Base-by-base conservation (phyloP, 176 grass and related monocot genomes). In the Paspalum notatum region DNA sequence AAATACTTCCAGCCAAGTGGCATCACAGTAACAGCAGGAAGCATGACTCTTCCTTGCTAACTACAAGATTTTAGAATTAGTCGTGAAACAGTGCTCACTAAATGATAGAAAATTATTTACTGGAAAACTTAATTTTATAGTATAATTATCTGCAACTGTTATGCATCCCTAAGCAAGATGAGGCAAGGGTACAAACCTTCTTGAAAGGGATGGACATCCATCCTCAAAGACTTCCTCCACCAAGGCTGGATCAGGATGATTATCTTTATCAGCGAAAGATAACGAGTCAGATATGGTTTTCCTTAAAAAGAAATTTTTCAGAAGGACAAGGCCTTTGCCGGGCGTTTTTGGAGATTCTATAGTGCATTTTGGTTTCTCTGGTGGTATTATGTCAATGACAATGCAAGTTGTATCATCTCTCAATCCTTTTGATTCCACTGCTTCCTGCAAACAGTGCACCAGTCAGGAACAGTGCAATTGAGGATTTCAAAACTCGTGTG, bases 371-470 rank as follows among this genome's bases (percentile, higher is more conserved):
- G 55, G 22, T 84, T 90, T 99, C 83, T 96, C 90, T 77, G 85
- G 66, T 27, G 97, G 87, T 73, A 90, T 72, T 69, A 99, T 86
- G 85, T 99, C 97, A 77, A 99, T 68, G 3, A 99, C 93, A 50
- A 96, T 93, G 72, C 97, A 99, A 50, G 97, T 99, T 20, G 97
- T 99, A 86, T 99, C 97, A 40, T 99, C 97, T 81, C 97, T 93
- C 71, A 99, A 76, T 72, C 97, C 93, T 93, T 91, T 96, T 77
- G 85, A 62, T 42, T 90, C 90, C 41, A 99, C 87, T 38, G 97
- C 97, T 84, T 95, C 97, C 97, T 99, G 68, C 48, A 88, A 82
- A 84, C 46, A 48, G 81, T 43, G n/a, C 41, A 68, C 38, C 2
- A 86, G 46, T 76, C 52, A 81, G 70, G 18, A 64, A 63, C 25